A percentile compares a stretch with the other conserved stretches of the same genome.
phyloP scores from a whole-genome alignment of 2,329 filamentous ascomycete species.

The Stromatinia cepivora region DNA sequence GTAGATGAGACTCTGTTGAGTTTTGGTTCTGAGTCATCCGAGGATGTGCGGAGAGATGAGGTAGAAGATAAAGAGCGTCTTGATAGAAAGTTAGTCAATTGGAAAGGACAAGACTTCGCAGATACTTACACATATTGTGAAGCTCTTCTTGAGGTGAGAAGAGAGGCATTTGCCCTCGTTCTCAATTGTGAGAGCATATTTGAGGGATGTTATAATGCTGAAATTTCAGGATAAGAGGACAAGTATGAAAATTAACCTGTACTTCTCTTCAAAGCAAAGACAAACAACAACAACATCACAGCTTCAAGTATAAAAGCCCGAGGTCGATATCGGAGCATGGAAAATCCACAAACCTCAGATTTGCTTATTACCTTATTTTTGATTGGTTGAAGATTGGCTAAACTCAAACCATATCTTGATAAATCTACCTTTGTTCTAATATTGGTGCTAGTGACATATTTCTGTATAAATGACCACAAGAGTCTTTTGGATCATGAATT shows the following conservation, averaged over 20 bases:
- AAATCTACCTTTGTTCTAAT: background rate
- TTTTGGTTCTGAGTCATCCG: conserved; percentile 41
- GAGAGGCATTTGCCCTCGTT: conserved; percentile 35
- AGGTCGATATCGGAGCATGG: conserved; percentile 24
- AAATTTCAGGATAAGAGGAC: background rate
- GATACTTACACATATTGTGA: conserved; percentile 39
- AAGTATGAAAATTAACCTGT: background rate
- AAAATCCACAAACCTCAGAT: conserved; percentile 16
- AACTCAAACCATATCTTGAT: background rate
- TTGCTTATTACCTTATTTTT: conserved; percentile 12
- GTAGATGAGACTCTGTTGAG: conserved; percentile 82
- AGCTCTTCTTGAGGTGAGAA: conserved; percentile 36
- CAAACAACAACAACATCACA: background rate
- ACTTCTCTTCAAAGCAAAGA: background rate
- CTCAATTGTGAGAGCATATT: conserved; percentile 39
- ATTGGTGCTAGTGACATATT: background rate
- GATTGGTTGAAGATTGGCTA: conserved; percentile 13
- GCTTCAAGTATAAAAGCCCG: background rate
- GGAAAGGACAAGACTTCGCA: background rate
- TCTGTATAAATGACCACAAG: background rate
- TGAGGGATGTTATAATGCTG: background rate
- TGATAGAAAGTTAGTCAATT: conserved; percentile 23
- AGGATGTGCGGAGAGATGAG: conserved; percentile 32
- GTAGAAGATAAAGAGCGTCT: conserved; percentile 40
- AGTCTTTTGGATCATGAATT: background rate